phyloP scores from a whole-genome alignment of 2,329 filamentous ascomycete species.

The Aquanectria penicillioides region DNA sequence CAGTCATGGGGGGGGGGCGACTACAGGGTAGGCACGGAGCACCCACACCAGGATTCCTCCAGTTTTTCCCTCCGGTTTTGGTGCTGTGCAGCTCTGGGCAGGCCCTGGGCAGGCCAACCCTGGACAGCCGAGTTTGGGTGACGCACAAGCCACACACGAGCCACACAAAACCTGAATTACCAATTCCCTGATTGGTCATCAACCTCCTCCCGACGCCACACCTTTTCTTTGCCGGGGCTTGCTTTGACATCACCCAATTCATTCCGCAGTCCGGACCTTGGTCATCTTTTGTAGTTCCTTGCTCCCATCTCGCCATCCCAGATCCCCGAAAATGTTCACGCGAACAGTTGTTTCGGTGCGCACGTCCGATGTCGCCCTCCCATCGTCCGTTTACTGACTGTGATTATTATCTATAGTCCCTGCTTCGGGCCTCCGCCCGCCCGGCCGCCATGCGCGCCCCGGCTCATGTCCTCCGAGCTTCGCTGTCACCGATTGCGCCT shows the following conservation, averaged over 20 bases:
- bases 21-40: slow-evolving; percentile 13
- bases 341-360: slow-evolving; percentile 41
- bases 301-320: slow-evolving; percentile 28
- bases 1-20: neutral
- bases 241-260: slow-evolving; percentile 40
- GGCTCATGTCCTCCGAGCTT: slow-evolving; percentile 36
- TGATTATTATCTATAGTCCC: slow-evolving; percentile 38
- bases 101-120: too few relatives aligned
- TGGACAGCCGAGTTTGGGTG: slow-evolving; percentile 11
- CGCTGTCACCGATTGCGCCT: slow-evolving; percentile 33
- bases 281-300: slow-evolving; percentile 6
- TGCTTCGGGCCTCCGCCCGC: slow-evolving; percentile 51
- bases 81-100: too few relatives aligned
- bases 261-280: slow-evolving; percentile 18
- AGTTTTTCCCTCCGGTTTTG: too few relatives aligned
- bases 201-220: slow-evolving; percentile 24
- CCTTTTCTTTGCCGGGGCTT: slow-evolving; percentile 18
- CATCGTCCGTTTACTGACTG: slow-evolving; percentile 18
- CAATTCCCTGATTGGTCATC: slow-evolving; percentile 34
- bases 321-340: slow-evolving; percentile 38
- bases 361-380: neutral
- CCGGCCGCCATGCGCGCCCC: slow-evolving; percentile 44
- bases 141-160: slow-evolving; percentile 16
- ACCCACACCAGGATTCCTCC: neutral
- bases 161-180: slow-evolving; percentile 24